Evolutionary conservation across 2,329 filamentous ascomycete genomes (phyloP).

Genomic region (Penicillium sp.): DNA sequence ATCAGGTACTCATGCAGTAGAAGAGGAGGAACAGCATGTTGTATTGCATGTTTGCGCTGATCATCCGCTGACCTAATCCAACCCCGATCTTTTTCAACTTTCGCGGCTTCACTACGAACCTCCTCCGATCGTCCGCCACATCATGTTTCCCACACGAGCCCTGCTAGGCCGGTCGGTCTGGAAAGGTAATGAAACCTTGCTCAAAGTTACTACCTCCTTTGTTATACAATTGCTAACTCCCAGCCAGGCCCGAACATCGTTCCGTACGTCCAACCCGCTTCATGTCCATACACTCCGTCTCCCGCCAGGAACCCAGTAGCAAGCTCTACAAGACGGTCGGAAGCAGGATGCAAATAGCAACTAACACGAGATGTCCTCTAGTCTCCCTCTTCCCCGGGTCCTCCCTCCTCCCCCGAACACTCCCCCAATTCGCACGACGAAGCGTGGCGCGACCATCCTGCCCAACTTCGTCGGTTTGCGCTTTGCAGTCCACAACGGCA

Average conservation of each 20-base stretch:
- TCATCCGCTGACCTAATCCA: slow-evolving; percentile 1
- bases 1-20: neutral
- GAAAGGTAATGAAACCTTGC: slow-evolving; percentile 65
- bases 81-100: slow-evolving; percentile 16
- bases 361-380: slow-evolving; percentile 14
- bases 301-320: neutral
- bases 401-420: slow-evolving; percentile 60
- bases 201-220: neutral
- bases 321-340: neutral
- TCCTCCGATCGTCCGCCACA: slow-evolving; percentile 19
- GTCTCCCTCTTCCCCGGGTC: slow-evolving; percentile 42
- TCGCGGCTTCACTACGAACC: slow-evolving; percentile 9
- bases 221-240: slow-evolving; percentile 6
- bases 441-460: slow-evolving; percentile 82
- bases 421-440: slow-evolving; percentile 79
- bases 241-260: slow-evolving; percentile 66
- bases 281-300: neutral
- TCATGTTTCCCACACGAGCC: slow-evolving; percentile 69
- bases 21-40: neutral
- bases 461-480: slow-evolving; percentile 88
- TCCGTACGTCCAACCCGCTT: slow-evolving; percentile 54
- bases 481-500: slow-evolving; percentile 92
- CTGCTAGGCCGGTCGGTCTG: slow-evolving; percentile 77
- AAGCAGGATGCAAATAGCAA: neutral
- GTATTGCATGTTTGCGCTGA: neutral